These are phyloP conservation scores for Naegleria lovaniensis DNA, from an alignment of 208 protist species.

Conservation along the genomic window DNA sequence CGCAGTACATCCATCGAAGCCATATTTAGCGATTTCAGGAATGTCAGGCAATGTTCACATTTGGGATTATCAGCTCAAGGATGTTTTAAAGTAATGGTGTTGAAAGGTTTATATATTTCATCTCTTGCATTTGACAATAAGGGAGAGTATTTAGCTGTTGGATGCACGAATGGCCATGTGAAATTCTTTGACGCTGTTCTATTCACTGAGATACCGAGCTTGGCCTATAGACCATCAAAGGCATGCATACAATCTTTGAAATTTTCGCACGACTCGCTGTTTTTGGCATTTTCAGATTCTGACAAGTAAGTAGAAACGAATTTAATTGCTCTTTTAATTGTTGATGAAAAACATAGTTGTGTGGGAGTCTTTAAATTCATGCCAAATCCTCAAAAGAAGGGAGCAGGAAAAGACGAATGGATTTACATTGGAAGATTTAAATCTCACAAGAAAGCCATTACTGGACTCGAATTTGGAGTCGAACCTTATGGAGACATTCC, in stretches of 20 bases:
- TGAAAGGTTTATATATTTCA: slow-evolving; percentile 66
- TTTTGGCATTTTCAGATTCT: slow-evolving; percentile 66
- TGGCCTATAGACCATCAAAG: slow-evolving; percentile 48
- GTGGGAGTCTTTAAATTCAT: slow-evolving; percentile 78
- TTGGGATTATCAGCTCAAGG: slow-evolving; percentile 72
- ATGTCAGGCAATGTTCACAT: slow-evolving; percentile 74
- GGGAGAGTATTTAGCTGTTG: slow-evolving; percentile 64
- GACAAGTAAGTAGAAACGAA: slow-evolving; percentile 32
- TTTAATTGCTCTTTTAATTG: too few relatives aligned
- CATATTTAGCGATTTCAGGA: slow-evolving; percentile 70
- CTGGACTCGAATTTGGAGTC: slow-evolving; percentile 71
- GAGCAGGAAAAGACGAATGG: slow-evolving; percentile 61
- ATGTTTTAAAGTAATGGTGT: slow-evolving; percentile 63
- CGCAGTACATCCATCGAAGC: slow-evolving; percentile 65
- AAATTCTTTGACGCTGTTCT: slow-evolving; percentile 74
- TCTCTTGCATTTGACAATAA: slow-evolving; percentile 74
- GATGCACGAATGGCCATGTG: slow-evolving; percentile 80
- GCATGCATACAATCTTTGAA: slow-evolving; percentile 62
- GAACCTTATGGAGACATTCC: slow-evolving; percentile 45
- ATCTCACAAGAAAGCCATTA: slow-evolving; percentile 74
- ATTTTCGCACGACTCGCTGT: slow-evolving; percentile 68
- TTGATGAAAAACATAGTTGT: slow-evolving; percentile 42
- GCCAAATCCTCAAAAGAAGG: not conserved
- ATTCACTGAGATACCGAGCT: slow-evolving; percentile 68
- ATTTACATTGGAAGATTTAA: slow-evolving; percentile 78